phyloP scores from a whole-genome alignment of 345 rosid genomes.

The Eucalyptus coolabah region DNA sequence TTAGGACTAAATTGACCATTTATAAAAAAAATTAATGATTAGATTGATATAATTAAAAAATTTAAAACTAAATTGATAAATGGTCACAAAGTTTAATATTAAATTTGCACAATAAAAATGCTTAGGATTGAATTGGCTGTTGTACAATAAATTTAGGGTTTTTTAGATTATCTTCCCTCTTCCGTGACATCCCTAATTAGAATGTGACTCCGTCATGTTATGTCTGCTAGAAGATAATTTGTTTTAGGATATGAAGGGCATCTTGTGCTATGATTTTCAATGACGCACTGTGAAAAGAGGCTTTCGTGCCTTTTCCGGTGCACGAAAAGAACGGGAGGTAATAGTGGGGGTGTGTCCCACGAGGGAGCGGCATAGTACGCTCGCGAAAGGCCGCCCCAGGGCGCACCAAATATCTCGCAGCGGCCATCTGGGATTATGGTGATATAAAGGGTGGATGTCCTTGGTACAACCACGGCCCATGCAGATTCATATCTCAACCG shows the following conservation, averaged over 20 bases:
- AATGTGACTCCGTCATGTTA: neutral
- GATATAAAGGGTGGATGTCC: neutral
- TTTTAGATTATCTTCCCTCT: no score
- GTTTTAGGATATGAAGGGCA: neutral
- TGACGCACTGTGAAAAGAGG: neutral
- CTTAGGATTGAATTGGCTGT: accelerated
- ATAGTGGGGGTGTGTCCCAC: neutral
- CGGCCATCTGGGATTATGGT: neutral
- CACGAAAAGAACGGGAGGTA: neutral
- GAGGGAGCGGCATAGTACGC: no score
- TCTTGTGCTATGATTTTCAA: neutral
- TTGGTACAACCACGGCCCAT: neutral
- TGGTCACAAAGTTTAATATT: no score
- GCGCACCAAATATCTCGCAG: neutral
- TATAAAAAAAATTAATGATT: no score
- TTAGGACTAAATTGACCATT: no score
- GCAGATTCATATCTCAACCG: neutral
- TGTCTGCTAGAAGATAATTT: neutral
- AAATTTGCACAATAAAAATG: no score
- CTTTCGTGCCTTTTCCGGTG: neutral
- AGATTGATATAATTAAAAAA: no score
- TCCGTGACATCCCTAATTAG: neutral
- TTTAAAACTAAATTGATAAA: no score
- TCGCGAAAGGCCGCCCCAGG: neutral
- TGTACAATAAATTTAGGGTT: no score